Base-by-base conservation (phyloP, 2,329 filamentous ascomycete genomes). In the Parastagonospora avenae region DNA sequence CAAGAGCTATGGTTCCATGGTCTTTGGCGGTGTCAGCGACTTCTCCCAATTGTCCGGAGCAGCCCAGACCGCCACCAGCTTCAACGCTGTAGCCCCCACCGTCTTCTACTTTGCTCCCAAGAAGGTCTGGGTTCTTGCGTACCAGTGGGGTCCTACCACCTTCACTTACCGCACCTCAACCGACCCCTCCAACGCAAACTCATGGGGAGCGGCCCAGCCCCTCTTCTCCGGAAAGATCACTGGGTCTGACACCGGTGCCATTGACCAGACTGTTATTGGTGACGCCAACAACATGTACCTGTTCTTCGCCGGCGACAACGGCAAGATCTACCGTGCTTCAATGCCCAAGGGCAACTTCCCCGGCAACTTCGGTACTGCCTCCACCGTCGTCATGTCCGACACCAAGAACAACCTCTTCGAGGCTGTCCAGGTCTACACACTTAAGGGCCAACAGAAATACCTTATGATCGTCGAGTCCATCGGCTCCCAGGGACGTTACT, bases 401-500 rank as follows among this genome's bases (percentile, higher is more conserved):
- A 73, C 77, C 2, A 74, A 49, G 11, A 77, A 82, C 65, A 83
- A 85, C 63, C 76, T 88, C 1, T 88, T 88, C 67, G 86, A 89
- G 64, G 85, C 85, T 0, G 84, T 87, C 0, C 81, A 88, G 61
- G 85, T 89, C 38, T 89, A 88, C 74, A 85, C 79, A 2, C 62
- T 88, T 50, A 39, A 86, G 29, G 82, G 81, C 27, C 75, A 80
- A 59, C 76, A 76, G 56, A 72, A 80, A 56, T 88, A 88, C 70
- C 80, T 88, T 48, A 87, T 88, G 83, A 80, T 88, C n/a, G 84
- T 88, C 30, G 86, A 89, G 69, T 77, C 83, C 0, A 81, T 83
- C 37, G 85, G 85, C 1, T 32, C 69, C 0, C 72, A 77, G 29
- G 85, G 85, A 1, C 79, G 86, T 2, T 89, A 82, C 71, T 88